Evolutionary conservation across 2,329 filamentous ascomycete genomes (phyloP), one percentile per base, ranked within the genome.

Genomic region (Fusarium chaquense): DNA sequence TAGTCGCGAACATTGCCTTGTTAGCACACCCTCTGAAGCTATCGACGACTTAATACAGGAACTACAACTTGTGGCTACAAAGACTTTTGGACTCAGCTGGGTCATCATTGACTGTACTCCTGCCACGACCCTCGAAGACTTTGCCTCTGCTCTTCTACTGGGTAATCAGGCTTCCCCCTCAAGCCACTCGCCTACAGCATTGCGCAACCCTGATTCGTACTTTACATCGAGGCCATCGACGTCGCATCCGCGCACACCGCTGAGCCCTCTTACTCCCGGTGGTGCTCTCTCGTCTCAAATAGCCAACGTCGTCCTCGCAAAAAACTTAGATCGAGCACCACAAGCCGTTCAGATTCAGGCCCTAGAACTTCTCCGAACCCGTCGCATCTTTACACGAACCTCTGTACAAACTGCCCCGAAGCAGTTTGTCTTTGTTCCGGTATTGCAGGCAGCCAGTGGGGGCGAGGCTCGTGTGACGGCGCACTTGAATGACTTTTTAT

Each of bases 1-100:
- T 67, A 89, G 90, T 63, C 87, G 90, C 70, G 92, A 97, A 79
- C 94, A 98, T 79, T 97, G 93, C 81, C 89, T 98, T 73, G 89
- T 98, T 76, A 91, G 93, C 79, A 92, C 93, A 18, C 87, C 90
- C 4, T 78, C 82, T 6, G 82, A 87, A 36, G 81, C 83, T 54
- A 81, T 95, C 59, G 85, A 91, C 78, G 86, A 90, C 69, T 83
- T 97, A n/a, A 85, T 90, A 44, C 85, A 88, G 54, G 93, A 97
- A 79, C 83, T 97, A 24, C 86, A 88, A 67, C 82, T 96, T 76
- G 91, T 95, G 56, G 88, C 89, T 62, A 82, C 84, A 20, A 87
- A 88, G 67, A 89, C 90, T 4, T 98, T 98, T 77, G 89, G 89
- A 47, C 86, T 97, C 35, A 85, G 86, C 20, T 89, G 87, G 73